phyloP scores from a whole-genome alignment of 129 eudicot species.

The Flaveria trinervia region DNA sequence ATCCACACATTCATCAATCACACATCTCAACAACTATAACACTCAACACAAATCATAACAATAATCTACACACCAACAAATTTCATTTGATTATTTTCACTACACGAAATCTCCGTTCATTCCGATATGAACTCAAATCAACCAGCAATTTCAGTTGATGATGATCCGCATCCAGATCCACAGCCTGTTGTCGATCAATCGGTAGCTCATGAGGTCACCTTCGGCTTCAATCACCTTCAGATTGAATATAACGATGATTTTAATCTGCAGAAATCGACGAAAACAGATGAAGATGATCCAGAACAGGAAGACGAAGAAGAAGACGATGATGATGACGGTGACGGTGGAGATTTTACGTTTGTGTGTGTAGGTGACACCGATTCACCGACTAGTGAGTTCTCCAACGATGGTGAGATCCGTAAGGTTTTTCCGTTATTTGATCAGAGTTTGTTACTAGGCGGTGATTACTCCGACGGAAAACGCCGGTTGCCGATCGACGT shows the following conservation, averaged over 20 bases:
- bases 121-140: conserved; percentile 4
- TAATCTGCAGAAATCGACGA: neutral
- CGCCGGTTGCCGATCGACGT: conserved; percentile 43
- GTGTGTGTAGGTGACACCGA: conserved; percentile 24
- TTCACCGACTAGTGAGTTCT: conserved; percentile 30
- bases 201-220: conserved; percentile 14
- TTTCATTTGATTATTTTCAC: neutral
- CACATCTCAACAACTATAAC: no score
- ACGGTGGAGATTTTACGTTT: conserved; percentile 64
- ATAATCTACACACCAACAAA: neutral
- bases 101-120: conserved; percentile 5
- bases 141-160: neutral
- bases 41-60: no score
- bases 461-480: conserved; percentile 25
- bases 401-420: conserved; percentile 48
- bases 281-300: neutral
- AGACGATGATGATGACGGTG: conserved; percentile 26
- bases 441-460: conserved; percentile 36
- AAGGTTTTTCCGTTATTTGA: conserved; percentile 58
- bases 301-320: conserved; percentile 8
- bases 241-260: neutral
- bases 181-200: neutral
- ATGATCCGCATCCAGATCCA: conserved; percentile 13
- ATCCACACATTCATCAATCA: neutral
- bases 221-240: conserved; percentile 19